phyloP scores from a whole-genome alignment of 2,329 filamentous ascomycete genomes.

The Paecilomyces dactylethromorphus region DNA sequence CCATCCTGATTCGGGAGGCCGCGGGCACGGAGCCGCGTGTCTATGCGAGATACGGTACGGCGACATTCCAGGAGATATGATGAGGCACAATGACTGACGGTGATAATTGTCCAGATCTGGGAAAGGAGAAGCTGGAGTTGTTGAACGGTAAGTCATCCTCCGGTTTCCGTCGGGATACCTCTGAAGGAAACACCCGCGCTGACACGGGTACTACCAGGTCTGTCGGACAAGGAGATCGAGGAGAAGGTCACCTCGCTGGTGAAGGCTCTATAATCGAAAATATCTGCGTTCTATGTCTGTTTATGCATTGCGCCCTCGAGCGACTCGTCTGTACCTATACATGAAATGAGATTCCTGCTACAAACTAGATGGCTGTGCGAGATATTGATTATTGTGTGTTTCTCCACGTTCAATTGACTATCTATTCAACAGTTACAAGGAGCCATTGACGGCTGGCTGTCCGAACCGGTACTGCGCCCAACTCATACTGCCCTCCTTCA shows the following conservation, averaged over 20 bases:
- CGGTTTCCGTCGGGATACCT: not conserved
- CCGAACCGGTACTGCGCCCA: conserved; percentile 53
- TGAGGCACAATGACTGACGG: not conserved
- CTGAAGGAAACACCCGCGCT: conserved; percentile 5
- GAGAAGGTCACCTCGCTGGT: conserved; percentile 59
- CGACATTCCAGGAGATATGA: not conserved
- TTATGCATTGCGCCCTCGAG: not conserved
- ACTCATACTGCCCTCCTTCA: conserved; percentile 46
- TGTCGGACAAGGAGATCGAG: conserved; percentile 66
- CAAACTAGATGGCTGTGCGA: not conserved
- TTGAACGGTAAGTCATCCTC: conserved; percentile 46
- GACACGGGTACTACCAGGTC: conserved; percentile 37
- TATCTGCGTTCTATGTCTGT: not conserved
- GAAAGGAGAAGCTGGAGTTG: conserved; percentile 60
- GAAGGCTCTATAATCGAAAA: conserved; percentile 30
- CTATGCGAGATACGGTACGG: conserved; percentile 84
- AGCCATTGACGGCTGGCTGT: conserved; percentile 19
- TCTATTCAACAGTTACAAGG: conserved; percentile 12
- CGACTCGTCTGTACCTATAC: not conserved
- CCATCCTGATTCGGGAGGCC: conserved; percentile 93
- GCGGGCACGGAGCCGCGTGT: conserved; percentile 75
- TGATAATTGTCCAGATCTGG: conserved; percentile 47
- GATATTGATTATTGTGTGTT: not conserved
- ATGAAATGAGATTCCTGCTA: not conserved
- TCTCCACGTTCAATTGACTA: not conserved